phyloP scores from a whole-genome alignment of 108 stramenopile species.

The Tribonema minus region DNA sequence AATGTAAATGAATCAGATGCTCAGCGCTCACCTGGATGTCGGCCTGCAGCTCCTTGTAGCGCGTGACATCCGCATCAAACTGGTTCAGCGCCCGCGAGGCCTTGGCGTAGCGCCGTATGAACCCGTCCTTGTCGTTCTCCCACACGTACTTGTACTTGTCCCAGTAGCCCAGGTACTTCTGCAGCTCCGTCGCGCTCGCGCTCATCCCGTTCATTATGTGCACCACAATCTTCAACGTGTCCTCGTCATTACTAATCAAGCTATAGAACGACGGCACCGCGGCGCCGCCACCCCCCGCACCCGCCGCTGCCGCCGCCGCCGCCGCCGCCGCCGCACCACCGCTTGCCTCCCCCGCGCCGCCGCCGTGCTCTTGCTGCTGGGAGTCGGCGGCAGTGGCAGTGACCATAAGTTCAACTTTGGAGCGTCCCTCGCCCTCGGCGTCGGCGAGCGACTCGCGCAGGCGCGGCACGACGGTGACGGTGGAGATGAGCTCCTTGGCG shows the following conservation, averaged over 20 bases:
- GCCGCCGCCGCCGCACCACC: not conserved
- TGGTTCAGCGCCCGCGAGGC: conserved; percentile 50
- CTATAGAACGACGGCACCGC: conserved; percentile 48
- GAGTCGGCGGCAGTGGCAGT: not conserved
- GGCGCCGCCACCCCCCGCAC: not conserved
- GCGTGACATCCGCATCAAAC: conserved; percentile 57
- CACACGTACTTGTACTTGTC: conserved; percentile 61
- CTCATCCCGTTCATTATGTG: conserved; percentile 66
- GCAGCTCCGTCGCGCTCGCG: conserved; percentile 58
- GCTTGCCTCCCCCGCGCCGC: not conserved
- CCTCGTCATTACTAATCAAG: conserved; percentile 59
- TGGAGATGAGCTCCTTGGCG: conserved; percentile 60
- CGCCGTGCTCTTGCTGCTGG: not conserved
- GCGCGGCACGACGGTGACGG: conserved; percentile 54
- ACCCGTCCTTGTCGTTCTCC: conserved; percentile 64
- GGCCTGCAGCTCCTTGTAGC: conserved; percentile 52
- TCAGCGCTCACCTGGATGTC: conserved; percentile 46
- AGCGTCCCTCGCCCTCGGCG: not conserved
- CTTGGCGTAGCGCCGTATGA: conserved; percentile 62
- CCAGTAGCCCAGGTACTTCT: conserved; percentile 58
- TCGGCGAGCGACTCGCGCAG: conserved; percentile 49
- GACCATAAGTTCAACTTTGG: not conserved
- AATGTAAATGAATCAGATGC: too few species aligned
- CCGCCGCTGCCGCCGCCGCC: not conserved
- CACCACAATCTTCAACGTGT: conserved; percentile 62